phyloP scores from a whole-genome alignment of 2,329 filamentous ascomycete species.

The Parastagonospora nodorum region DNA sequence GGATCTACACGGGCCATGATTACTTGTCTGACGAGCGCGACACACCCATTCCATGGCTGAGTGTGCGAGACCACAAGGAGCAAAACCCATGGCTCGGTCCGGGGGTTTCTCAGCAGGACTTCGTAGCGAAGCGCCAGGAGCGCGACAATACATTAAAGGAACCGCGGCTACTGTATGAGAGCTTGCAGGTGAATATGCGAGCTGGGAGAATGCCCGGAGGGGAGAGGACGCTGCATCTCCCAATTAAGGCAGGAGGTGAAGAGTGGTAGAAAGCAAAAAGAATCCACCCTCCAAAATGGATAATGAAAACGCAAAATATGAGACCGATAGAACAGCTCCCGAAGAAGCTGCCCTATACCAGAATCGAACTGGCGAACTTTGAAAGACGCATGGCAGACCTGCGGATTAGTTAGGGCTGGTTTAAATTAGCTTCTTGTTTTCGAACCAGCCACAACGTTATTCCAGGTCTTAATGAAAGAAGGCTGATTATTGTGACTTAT shows the following conservation, averaged over 20 bases:
- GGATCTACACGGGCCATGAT: conserved; percentile 45
- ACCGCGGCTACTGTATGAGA: conserved; percentile 45
- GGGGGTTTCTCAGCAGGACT: conserved; percentile 33
- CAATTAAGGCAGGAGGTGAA: conserved; percentile 3
- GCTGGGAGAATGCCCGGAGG: conserved; percentile 40
- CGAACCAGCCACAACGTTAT: no score
- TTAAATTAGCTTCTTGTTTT: no score
- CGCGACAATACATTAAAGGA: conserved; percentile 37
- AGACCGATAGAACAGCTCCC: no score
- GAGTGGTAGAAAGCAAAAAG: neutral
- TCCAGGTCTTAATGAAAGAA: no score
- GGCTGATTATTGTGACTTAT: no score
- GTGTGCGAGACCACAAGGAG: conserved; percentile 41
- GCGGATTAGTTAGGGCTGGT: no score
- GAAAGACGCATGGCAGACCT: no score
- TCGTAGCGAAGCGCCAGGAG: conserved; percentile 38
- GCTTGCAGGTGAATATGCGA: conserved; percentile 49
- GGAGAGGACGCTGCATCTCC: conserved; percentile 8
- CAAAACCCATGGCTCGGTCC: conserved; percentile 43
- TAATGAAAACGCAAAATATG: no score
- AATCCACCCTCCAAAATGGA: no score
- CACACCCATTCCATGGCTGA: conserved; percentile 38
- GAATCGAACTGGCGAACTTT: no score
- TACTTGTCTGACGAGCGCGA: conserved; percentile 31
- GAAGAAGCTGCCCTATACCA: no score